Percentiles rank a stretch among this genome's conserved stretches.
Conservation (phyloP, 331 rosid genomes). For the Arachis monticola region DNA sequence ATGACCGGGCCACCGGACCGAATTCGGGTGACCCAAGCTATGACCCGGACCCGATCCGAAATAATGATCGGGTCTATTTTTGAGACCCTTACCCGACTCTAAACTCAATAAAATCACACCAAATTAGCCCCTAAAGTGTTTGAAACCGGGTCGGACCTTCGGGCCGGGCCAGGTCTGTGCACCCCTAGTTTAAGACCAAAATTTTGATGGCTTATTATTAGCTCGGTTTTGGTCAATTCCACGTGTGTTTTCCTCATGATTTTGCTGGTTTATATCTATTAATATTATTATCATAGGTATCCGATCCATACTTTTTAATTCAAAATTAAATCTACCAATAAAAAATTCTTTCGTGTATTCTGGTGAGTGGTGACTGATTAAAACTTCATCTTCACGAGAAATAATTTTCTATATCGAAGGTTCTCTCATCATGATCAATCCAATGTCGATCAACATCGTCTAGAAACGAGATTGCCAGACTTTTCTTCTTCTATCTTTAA, state of each 20-base stretch:
- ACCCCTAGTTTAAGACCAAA: conserved; percentile 8
- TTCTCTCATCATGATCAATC: neutral
- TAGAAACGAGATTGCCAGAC: neutral
- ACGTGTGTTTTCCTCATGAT: neutral
- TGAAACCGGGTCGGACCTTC: too few relatives aligned
- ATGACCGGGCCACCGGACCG: too few relatives aligned
- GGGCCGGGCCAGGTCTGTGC: too few relatives aligned
- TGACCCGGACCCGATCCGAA: too few relatives aligned
- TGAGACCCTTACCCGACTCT: too few relatives aligned
- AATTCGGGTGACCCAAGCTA: too few relatives aligned
- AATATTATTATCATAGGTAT: neutral
- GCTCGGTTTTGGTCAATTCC: conserved; percentile 19
- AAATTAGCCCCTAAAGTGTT: too few relatives aligned
- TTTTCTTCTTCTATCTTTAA: neutral
- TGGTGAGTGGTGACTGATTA: neutral
- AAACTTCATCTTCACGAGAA: conserved; percentile 18
- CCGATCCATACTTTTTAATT: neutral
- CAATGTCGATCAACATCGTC: neutral
- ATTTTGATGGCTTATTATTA: neutral
- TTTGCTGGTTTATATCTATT: neutral
- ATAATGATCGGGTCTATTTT: too few relatives aligned
- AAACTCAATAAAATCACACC: too few relatives aligned
- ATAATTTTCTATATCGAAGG: neutral
- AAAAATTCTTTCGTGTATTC: neutral
- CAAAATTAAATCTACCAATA: neutral